Evolutionary conservation across 495 filamentous ascomycete species (phyloP).

Genomic region (Astrothelium subdiscretum): DNA sequence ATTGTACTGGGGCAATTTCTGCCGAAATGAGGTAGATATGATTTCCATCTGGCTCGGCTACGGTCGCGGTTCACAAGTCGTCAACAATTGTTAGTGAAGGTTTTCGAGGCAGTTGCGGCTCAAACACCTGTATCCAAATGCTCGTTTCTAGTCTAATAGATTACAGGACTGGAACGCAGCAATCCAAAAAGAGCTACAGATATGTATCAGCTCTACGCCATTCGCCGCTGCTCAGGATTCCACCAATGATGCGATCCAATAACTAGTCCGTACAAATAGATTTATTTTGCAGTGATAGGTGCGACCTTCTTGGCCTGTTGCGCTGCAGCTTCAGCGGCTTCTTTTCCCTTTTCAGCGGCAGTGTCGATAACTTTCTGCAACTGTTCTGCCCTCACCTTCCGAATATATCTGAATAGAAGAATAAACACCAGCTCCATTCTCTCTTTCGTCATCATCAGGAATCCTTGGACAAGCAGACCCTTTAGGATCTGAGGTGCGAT

Average conservation of each 20-base stretch:
- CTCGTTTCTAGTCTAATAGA: background rate
- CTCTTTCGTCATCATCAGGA: conserved; percentile 99
- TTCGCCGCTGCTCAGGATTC: background rate
- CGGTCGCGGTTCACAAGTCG: too few relatives aligned
- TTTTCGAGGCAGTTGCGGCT: background rate
- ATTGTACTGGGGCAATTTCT: too few relatives aligned
- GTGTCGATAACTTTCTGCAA: conserved; percentile 54
- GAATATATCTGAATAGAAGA: conserved; percentile 70
- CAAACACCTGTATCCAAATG: background rate
- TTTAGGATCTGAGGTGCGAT: conserved; percentile 91
- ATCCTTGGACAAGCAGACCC: conserved; percentile 83
- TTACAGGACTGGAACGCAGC: background rate
- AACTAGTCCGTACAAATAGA: background rate
- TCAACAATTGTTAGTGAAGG: background rate
- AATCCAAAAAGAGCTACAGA: background rate
- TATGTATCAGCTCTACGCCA: background rate
- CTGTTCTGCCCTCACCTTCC: conserved; percentile 56
- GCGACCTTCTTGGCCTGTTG: conserved; percentile 3
- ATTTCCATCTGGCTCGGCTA: too few relatives aligned
- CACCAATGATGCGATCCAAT: background rate
- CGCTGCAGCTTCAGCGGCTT: conserved; percentile 15
- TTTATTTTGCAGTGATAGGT: background rate
- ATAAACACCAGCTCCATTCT: conserved; percentile 86
- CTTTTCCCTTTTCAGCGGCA: conserved; percentile 41
- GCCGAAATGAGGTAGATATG: too few relatives aligned